These are phyloP conservation scores for Chlamydomonas asymmetrica DNA, from an alignment of 139 green algal species.

Conservation along the genomic window DNA sequence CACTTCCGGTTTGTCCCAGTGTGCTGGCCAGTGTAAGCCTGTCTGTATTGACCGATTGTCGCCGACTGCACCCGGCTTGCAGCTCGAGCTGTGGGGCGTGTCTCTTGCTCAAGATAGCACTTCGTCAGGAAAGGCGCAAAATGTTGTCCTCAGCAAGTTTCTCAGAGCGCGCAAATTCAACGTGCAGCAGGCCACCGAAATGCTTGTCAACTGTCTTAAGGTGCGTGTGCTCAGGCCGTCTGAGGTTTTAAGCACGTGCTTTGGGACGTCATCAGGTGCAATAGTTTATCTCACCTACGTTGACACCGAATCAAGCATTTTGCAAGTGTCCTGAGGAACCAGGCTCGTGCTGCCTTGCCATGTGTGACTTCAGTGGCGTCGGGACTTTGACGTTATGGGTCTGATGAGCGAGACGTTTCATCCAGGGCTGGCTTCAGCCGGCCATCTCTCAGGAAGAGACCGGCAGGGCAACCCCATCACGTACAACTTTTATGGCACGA, in stretches of 20 bases:
- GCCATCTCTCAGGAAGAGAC: constrained; percentile 6
- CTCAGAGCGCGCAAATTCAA: constrained; percentile 16
- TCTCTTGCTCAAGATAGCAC: not conserved
- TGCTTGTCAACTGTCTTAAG: constrained; percentile 25
- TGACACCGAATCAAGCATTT: not conserved
- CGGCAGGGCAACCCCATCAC: constrained; percentile 13
- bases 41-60: too few relatives aligned
- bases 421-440: constrained; percentile 2
- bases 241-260: not conserved
- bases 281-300: not conserved
- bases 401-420: not conserved
- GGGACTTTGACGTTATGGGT: constrained; percentile 9
- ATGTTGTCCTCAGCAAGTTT: constrained; percentile 23
- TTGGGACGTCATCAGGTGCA: not conserved
- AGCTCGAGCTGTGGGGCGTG: constrained; percentile 23
- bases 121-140: not conserved
- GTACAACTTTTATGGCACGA: constrained; percentile 17
- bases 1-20: too few relatives aligned
- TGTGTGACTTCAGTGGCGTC: constrained; percentile 4
- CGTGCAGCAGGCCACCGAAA: not conserved
- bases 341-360: not conserved
- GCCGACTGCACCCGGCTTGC: too few relatives aligned
- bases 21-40: too few relatives aligned
- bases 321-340: not conserved
- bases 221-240: not conserved